Evolutionary conservation across 441 rosid genomes (phyloP), one percentile per base, ranked within the genome.

Genomic region (Populus hybrid): DNA sequence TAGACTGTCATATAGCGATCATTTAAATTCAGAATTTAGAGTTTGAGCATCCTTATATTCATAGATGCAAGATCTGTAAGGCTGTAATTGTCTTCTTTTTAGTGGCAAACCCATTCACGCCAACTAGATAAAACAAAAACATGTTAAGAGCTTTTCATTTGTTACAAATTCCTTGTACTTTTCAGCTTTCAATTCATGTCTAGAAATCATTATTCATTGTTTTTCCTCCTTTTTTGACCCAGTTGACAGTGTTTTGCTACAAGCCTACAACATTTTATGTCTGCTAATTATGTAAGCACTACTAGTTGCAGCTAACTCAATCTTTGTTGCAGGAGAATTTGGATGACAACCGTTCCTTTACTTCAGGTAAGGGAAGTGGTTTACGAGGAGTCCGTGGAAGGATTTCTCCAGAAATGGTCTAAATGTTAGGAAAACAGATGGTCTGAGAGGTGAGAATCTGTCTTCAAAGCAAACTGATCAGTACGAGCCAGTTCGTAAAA

Each of bases 351-450:
- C 84, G 80, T 74, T 79, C 84, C 75, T 86, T 89, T 45, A 79
- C 87, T 79, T 72, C 79, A 38, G 88, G 87, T 83, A 95, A 88
- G 83, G 89, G 83, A 82, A 83, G 81, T 28, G 86, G 87, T 81
- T 85, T 88, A 78, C 87, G 87, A 80, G 94, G 94, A 76, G 88
- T 86, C 36, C 88, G 26, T 89, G 92, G 94, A 92, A 90, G 78
- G 92, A 90, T 81, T 88, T 91, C 78, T 79, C 93, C 38, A 77
- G 76, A 71, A 88, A 86, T 45, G 85, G 91, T 76, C 78, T 87
- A 74, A 76, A 72, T 78, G 77, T 88, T 80, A 89, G 88, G 85
- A 87, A 83, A 83, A 72, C 82, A 65, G 75, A 69, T 21, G 73
- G 68, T 56, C 74, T 77, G 14, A 85, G 81, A 68, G 84, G 70